Evolutionary conservation across 345 rosid species (phyloP).

Genomic region (Excoecaria cochinchinensis): DNA sequence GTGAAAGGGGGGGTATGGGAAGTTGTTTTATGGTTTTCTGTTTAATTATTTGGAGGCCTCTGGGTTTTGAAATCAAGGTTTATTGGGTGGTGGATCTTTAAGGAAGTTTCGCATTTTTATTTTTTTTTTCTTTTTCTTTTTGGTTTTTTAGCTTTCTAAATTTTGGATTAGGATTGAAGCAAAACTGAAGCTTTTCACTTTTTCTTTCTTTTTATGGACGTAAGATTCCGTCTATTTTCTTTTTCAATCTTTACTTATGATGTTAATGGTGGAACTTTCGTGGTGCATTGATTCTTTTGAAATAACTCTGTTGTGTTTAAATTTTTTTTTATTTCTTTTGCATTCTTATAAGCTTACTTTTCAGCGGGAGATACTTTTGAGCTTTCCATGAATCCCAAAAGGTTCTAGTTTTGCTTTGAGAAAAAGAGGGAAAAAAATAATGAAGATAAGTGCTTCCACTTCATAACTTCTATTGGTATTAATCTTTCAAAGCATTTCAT

Average conservation of each 20-base stretch:
- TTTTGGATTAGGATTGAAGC: slow-evolving; percentile 50
- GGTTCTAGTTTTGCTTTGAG: neutral
- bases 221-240: slow-evolving; percentile 43
- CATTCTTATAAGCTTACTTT: slow-evolving; percentile 27
- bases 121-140: neutral
- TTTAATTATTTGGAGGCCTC: slow-evolving; percentile 7
- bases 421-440: neutral
- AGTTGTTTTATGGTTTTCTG: neutral
- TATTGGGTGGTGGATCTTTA: slow-evolving; percentile 32
- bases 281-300: slow-evolving; percentile 29
- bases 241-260: slow-evolving; percentile 22
- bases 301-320: slow-evolving; percentile 10
- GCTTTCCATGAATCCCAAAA: slow-evolving; percentile 26
- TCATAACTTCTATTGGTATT: slow-evolving; percentile 15
- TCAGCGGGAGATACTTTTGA: slow-evolving; percentile 29
- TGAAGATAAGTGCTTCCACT: neutral
- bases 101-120: slow-evolving; percentile 49
- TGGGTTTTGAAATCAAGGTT: slow-evolving; percentile 18
- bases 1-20: neutral
- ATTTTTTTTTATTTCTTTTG: neutral
- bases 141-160: slow-evolving; percentile 19
- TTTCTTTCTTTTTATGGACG: slow-evolving; percentile 45
- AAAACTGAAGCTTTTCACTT: slow-evolving; percentile 40
- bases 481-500: slow-evolving; percentile 22
- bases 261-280: slow-evolving; percentile 30